Base-by-base conservation (phyloP, 2,329 filamentous ascomycete genomes). In the Talaromyces rugulosus region DNA sequence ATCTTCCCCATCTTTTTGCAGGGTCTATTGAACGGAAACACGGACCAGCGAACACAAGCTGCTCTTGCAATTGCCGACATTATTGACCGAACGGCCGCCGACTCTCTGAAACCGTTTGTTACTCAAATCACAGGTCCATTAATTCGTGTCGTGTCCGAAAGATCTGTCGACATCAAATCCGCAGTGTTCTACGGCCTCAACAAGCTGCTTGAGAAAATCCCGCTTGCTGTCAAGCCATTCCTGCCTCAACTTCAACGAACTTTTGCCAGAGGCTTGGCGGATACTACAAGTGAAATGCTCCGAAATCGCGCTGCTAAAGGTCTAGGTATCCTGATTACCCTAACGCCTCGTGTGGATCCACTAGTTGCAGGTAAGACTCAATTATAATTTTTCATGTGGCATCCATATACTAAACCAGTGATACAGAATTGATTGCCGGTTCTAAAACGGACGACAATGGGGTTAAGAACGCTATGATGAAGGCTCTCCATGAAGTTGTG, bases 121-220 rank as follows among this genome's bases (percentile, higher is more conserved):
- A 97, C 94, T 33, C 93, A 97, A 72, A 97, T 99, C 69, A 98
- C 96, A 5, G 95, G 95, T 73, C 95, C 96, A 27, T 85, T 99
- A 59, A 99, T 99, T 75, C 91, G 95, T 84, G 94, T 98, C 27
- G 93, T 99, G 18, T 97, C 95, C 5, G 95, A 99, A 76, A 88
- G 94, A 65, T 96, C 95, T 2, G 92, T 92, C 2, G 96, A 99
- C 58, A 92, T 99, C 76, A 98, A 96, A 80, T 80, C 91, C 64
- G 95, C 95, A 50, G 96, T 99, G 74, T 82, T 99, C 64, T 84
- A 96, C 59, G 96, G 95, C 0, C 85, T 99, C 67, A 98, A 97
- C 80, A 96, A 96, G 69, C 81, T 99, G 33, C 82, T 99, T 42
- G 92, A 96, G 77, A 99, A 98, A 84, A 98, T 99, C 75, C 95